phyloP scores from a whole-genome alignment of 1,284 basidiomycete species.

The Ceratobasidium sp. region DNA sequence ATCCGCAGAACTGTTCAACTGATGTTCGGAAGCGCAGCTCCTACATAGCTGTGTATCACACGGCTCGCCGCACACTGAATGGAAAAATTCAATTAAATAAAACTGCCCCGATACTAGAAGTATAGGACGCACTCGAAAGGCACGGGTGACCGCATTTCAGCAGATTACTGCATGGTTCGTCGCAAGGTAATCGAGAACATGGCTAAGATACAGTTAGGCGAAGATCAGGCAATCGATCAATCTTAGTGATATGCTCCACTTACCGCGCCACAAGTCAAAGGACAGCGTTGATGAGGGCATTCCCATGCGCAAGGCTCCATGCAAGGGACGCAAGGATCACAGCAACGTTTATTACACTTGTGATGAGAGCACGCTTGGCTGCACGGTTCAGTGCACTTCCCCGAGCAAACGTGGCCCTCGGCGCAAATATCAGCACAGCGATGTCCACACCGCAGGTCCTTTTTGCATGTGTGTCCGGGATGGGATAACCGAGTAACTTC shows the following conservation, averaged over 20 bases:
- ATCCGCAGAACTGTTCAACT: conserved; percentile 60
- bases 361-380: conserved; percentile 65
- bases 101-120: too few species aligned
- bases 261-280: conserved; percentile 72
- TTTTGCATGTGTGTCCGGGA: conserved; percentile 59
- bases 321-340: conserved; percentile 66
- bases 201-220: conserved; percentile 5
- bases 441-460: conserved; percentile 65
- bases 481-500: conserved; percentile 53
- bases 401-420: conserved; percentile 58
- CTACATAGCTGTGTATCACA: conserved; percentile 66
- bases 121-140: conserved; percentile 4
- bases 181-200: conserved; percentile 30
- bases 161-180: neutral
- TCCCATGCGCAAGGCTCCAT: conserved; percentile 65
- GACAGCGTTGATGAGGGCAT: conserved; percentile 64
- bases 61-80: conserved; percentile 76
- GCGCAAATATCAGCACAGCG: conserved; percentile 60
- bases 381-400: conserved; percentile 58
- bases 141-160: conserved; percentile 30
- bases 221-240: neutral
- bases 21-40: conserved; percentile 56
- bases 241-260: conserved; percentile 48
- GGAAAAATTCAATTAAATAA: neutral
- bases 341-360: conserved; percentile 59